Base-by-base conservation (phyloP, 1,139 yeast genomes). In the Taphrina wiesneri region DNA sequence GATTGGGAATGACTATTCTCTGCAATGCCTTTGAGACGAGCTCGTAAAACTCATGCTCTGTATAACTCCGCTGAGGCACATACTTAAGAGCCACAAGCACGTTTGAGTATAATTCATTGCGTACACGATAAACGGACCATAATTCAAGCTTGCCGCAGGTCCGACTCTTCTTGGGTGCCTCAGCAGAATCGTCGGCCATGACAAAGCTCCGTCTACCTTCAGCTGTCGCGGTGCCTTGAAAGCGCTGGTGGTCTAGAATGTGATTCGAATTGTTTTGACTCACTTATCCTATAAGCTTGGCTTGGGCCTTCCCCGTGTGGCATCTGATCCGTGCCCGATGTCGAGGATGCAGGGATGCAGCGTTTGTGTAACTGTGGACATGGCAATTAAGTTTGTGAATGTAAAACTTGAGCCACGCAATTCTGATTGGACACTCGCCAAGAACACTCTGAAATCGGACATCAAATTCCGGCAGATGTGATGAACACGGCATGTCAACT, bases 81-180 rank as follows among this genome's bases (percentile, higher is more conserved):
- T 60, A 60, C 23, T 28, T 21, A 6, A 41, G 15, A 9, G 64
- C 56, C n/a, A 60, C 41, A 15, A 49, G 25, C 5, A 60, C 64
- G 21, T 60, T 60, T 19, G 36, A 43, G 30, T 60, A 60, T 11
- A 52, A n/a, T 28, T 30, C 47, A 21, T 47, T 54, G 11, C 26
- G 36, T 19, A 32, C 26, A 6, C 64, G 56, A 30, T 51, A 51
- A 43, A 51, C 64, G 15, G 43, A 51, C 64, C 56, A 46, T n/a
- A 39, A 43, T 23, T 60, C 64, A 2, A 60, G 64, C 13, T 30
- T 25, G 3, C 64, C 57, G 23, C 64, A 60, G 5, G n/a, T 49
- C 17, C 63, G 47, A 13, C 39, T 9, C 6, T 32, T 49, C 15
- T 46, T 19, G 21, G 6, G 46, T 7, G 46, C 17, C 6, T 41